phyloP scores from a whole-genome alignment of 2,329 filamentous ascomycete species.

The Stemphylium beticola region DNA sequence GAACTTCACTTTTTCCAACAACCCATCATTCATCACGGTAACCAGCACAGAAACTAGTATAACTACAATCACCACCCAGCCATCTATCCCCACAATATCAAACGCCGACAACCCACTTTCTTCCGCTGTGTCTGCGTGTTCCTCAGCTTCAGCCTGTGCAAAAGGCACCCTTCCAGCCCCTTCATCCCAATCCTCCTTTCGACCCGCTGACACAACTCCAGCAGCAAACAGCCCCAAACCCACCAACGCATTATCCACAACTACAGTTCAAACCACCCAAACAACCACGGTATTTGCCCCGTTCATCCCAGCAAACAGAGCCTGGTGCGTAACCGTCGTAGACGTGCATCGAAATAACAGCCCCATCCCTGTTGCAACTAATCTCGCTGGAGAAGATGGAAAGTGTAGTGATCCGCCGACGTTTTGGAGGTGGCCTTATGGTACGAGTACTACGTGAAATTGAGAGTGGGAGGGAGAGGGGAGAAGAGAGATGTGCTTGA shows the following conservation, averaged over 20 bases:
- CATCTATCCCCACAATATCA: neutral
- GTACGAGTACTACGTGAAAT: no score
- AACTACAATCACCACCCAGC: neutral
- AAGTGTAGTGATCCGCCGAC: constrained; percentile 15
- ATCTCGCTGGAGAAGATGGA: constrained; percentile 14
- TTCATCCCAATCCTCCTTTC: no score
- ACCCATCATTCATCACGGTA: neutral
- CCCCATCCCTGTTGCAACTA: constrained; percentile 11
- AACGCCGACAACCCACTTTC: neutral
- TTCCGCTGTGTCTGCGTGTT: neutral
- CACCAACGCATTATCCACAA: neutral
- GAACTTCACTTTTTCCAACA: neutral
- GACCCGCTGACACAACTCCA: no score
- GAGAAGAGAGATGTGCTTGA: no score
- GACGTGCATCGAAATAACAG: constrained; percentile 15
- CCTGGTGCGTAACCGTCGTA: constrained; percentile 23
- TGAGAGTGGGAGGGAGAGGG: no score
- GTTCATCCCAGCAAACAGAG: neutral
- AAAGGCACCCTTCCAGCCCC: no score
- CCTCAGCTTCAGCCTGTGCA: neutral
- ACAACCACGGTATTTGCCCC: neutral
- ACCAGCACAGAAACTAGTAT: constrained; percentile 1
- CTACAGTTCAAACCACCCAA: neutral
- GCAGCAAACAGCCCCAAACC: no score
- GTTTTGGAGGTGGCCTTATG: constrained; percentile 16